Evolutionary conservation across 495 filamentous ascomycete species (phyloP).

Genomic region (Umbilicaria muhlenbergii): DNA sequence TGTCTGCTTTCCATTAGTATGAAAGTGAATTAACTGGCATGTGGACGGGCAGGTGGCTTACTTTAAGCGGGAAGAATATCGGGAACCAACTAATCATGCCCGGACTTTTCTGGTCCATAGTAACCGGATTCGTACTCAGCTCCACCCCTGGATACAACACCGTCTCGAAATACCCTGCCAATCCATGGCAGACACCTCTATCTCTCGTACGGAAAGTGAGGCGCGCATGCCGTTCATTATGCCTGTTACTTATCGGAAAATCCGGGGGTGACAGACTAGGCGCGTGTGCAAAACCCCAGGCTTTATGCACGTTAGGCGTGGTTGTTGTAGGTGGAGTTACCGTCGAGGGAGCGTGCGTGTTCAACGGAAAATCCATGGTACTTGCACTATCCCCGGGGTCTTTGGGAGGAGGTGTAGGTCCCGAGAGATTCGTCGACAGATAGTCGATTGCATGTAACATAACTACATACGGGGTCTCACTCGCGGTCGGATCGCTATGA

Average conservation of each 20-base stretch:
- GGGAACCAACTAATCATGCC: slow-evolving; percentile 99
- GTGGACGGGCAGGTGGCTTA: slow-evolving; percentile 23
- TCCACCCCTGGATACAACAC: slow-evolving; percentile 75
- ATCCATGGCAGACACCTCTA: slow-evolving; percentile 73
- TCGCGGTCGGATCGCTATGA: slow-evolving; percentile 47
- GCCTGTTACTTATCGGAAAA: slow-evolving; percentile 49
- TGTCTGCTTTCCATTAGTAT: slow-evolving; percentile 33
- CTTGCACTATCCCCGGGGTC: slow-evolving; percentile 8
- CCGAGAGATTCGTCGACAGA: slow-evolving; percentile 33
- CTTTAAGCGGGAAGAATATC: slow-evolving; percentile 94
- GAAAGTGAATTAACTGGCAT: background rate
- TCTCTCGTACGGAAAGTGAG: slow-evolving; percentile 54
- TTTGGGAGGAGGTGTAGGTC: slow-evolving; percentile 7
- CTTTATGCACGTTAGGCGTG: slow-evolving; percentile 25
- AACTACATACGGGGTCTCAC: slow-evolving; percentile 80
- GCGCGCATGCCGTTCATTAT: slow-evolving; percentile 69
- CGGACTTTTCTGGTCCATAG: slow-evolving; percentile 79
- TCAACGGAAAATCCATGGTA: slow-evolving; percentile 10
- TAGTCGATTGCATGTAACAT: slow-evolving; percentile 82
- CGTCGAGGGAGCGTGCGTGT: slow-evolving; percentile 19
- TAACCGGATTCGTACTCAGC: slow-evolving; percentile 82
- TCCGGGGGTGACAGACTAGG: background rate
- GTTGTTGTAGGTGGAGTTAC: slow-evolving; percentile 19
- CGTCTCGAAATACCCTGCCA: slow-evolving; percentile 92
- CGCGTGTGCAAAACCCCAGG: slow-evolving; percentile 35